phyloP scores from a whole-genome alignment of 108 stramenopile genomes.

The Skeletonema costatum region DNA sequence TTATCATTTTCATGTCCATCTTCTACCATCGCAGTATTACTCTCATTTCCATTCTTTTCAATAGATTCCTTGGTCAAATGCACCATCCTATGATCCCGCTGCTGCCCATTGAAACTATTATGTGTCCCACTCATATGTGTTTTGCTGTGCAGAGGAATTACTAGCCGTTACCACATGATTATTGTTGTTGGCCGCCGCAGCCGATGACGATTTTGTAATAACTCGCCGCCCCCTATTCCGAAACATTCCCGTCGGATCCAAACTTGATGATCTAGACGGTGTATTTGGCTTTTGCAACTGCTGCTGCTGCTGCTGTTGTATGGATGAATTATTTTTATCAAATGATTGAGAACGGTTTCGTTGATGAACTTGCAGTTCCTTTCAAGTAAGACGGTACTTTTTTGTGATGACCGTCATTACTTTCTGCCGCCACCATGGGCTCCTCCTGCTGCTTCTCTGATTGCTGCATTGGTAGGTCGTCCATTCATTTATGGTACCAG shows the following conservation, averaged over 20 bases:
- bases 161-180: background rate
- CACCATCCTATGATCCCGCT: background rate
- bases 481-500: no score
- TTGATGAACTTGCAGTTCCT: background rate
- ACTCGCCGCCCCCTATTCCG: conserved; percentile 45
- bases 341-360: background rate
- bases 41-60: background rate
- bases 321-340: background rate
- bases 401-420: background rate
- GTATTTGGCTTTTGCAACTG: background rate
- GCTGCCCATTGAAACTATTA: background rate
- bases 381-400: background rate
- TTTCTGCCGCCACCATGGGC: background rate
- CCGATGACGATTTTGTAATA: background rate
- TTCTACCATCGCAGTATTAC: background rate
- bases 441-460: background rate
- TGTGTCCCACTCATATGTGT: background rate
- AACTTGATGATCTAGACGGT: background rate
- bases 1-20: background rate
- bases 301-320: background rate
- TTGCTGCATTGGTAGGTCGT: background rate
- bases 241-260: conserved; percentile 55
- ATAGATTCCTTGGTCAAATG: background rate
- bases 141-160: background rate
- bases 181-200: background rate